Evolutionary conservation across 148 eudicot species (phyloP).

Genomic region (Beta vulgaris): DNA sequence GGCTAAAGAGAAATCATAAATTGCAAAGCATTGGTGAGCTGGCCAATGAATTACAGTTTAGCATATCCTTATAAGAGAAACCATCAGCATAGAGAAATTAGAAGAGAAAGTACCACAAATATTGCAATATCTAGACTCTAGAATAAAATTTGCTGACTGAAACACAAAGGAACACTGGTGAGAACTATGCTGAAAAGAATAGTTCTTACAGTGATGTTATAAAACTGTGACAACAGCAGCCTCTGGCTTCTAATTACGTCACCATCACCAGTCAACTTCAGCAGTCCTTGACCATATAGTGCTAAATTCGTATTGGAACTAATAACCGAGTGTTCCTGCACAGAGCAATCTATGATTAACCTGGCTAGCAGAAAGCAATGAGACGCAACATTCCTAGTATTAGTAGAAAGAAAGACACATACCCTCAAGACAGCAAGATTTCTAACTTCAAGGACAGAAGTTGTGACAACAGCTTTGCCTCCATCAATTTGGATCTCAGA

Average conservation of each 20-base stretch:
- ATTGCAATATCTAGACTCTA: not conserved
- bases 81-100: not conserved
- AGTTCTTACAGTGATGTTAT: constrained; percentile 74
- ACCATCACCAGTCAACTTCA: constrained; percentile 64
- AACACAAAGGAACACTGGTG: not conserved
- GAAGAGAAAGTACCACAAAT: not conserved
- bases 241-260: constrained; percentile 80
- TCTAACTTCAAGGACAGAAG: constrained; percentile 75
- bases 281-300: constrained; percentile 74
- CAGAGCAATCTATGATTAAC: constrained; percentile 5
- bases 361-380: constrained; percentile 6
- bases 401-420: constrained; percentile 8
- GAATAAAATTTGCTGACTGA: not conserved
- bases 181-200: not conserved
- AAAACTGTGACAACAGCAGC: constrained; percentile 69
- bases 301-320: constrained; percentile 76
- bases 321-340: constrained; percentile 72
- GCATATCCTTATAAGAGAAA: not conserved
- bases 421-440: constrained; percentile 80
- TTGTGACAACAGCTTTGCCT: constrained; percentile 50
- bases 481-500: constrained; percentile 69
- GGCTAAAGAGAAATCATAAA: not conserved
- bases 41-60: not conserved
- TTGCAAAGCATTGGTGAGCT: not conserved
- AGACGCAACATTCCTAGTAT: not conserved